Percentiles rank a stretch among this genome's conserved stretches.
These are phyloP conservation scores for Vitis rupestris DNA, from an alignment of 164 flowering plant genomes.

Conservation along the genomic window DNA sequence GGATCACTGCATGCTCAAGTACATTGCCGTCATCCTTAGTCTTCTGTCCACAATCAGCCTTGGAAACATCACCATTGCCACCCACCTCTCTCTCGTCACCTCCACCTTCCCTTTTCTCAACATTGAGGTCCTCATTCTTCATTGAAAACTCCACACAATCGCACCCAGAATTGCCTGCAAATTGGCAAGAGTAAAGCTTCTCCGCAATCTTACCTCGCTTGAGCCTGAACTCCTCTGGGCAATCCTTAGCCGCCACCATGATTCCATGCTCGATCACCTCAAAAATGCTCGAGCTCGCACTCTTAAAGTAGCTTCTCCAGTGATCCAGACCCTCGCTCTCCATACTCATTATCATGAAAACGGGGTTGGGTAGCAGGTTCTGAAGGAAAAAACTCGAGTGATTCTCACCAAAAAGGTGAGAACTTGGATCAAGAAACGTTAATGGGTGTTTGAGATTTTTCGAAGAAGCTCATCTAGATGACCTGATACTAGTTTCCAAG, in stretches of 20 bases:
- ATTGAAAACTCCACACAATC: conserved; percentile 20
- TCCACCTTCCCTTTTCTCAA: neutral
- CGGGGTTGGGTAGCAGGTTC: no score
- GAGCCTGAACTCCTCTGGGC: conserved; percentile 32
- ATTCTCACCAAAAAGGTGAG: no score
- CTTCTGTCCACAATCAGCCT: no score
- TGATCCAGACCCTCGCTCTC: conserved; percentile 15
- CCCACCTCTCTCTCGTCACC: neutral
- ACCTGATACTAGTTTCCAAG: no score
- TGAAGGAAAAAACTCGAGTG: no score
- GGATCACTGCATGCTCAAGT: no score
- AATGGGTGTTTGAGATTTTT: no score
- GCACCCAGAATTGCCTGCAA: conserved; percentile 27
- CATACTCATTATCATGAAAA: neutral
- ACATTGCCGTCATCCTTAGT: no score
- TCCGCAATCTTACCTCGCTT: conserved; percentile 36
- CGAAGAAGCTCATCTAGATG: no score
- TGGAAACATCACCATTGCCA: neutral
- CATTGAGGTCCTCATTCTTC: neutral
- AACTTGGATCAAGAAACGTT: no score
- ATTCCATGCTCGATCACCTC: conserved; percentile 37
- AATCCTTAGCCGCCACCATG: conserved; percentile 34
- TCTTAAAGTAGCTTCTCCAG: conserved; percentile 37
- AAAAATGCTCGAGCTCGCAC: conserved; percentile 28
- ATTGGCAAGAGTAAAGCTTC: conserved; percentile 25